Evolutionary conservation across 495 filamentous ascomycete species (phyloP).

Genomic region (Haplographium delicatum): DNA sequence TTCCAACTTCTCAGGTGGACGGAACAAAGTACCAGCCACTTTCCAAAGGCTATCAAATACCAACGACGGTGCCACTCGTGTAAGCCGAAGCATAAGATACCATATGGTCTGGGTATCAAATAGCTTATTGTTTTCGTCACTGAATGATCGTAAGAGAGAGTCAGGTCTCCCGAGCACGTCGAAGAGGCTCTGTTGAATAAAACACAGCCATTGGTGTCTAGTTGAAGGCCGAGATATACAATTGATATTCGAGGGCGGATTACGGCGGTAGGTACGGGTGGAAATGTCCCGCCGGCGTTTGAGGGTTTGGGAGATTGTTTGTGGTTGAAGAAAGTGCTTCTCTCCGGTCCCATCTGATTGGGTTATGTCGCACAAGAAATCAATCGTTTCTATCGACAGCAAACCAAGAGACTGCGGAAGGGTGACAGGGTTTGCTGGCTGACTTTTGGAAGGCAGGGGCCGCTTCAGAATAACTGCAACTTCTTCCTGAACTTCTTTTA

Average conservation of each 20-base stretch:
- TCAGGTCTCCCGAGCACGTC: constrained; percentile 63
- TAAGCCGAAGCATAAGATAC: constrained; percentile 49
- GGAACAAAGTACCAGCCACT: constrained; percentile 61
- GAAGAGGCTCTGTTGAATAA: constrained; percentile 70
- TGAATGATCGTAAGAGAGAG: constrained; percentile 63
- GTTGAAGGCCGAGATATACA: no score
- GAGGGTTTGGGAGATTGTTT: constrained; percentile 29
- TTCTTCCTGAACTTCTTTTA: not conserved
- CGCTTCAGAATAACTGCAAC: not conserved
- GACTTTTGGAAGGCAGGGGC: not conserved
- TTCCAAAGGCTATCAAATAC: constrained; percentile 76
- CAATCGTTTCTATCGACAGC: constrained; percentile 42
- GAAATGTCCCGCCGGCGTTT: not conserved
- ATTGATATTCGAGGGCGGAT: no score
- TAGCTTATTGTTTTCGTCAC: constrained; percentile 33
- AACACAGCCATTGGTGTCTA: constrained; percentile 44
- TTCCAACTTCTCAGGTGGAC: constrained; percentile 55
- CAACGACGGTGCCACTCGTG: constrained; percentile 44
- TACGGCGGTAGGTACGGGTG: not conserved
- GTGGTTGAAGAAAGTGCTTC: constrained; percentile 39
- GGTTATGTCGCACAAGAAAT: constrained; percentile 47
- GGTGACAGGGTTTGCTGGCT: not conserved
- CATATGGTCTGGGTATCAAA: constrained; percentile 46
- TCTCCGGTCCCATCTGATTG: constrained; percentile 46
- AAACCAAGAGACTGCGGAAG: constrained; percentile 17